These are phyloP conservation scores for Solanum bulbocastanum DNA, from an alignment of 257 asterid genomes.

Conservation along the genomic window DNA sequence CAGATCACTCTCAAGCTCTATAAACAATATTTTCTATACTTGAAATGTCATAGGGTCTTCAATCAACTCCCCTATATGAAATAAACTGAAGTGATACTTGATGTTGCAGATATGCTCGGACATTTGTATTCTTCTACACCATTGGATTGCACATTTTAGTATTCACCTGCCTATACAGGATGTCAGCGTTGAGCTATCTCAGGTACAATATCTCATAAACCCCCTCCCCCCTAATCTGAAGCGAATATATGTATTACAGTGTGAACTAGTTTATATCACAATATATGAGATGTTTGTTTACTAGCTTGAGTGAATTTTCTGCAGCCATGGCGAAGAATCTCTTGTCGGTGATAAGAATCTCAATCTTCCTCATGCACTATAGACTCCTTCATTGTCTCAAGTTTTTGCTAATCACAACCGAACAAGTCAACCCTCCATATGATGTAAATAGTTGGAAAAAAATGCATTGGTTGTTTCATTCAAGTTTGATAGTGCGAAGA, in stretches of 20 bases:
- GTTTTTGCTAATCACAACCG: background rate
- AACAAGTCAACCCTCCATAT: background rate
- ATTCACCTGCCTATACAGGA: constrained; percentile 91
- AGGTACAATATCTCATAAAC: constrained; percentile 26
- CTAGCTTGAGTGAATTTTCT: constrained; percentile 1
- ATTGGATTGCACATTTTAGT: constrained; percentile 92
- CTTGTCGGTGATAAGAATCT: constrained; percentile 52
- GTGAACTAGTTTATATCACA: background rate
- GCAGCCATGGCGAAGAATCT: constrained; percentile 60
- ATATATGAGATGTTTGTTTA: background rate
- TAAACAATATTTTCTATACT: background rate
- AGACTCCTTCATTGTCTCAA: constrained; percentile 1
- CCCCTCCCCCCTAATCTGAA: background rate
- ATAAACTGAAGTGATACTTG: background rate
- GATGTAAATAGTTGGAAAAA: background rate
- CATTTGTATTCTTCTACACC: constrained; percentile 91
- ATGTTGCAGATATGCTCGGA: constrained; percentile 70
- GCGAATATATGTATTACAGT: background rate
- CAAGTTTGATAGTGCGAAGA: background rate
- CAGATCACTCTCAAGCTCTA: background rate
- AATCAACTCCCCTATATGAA: background rate
- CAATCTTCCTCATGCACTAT: constrained; percentile 66
- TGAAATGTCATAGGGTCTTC: background rate
- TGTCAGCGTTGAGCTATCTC: constrained; percentile 92
- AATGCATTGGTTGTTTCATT: background rate